Evolutionary conservation across 2,329 filamentous ascomycete species (phyloP).

Genomic region (Claviceps sorghi): DNA sequence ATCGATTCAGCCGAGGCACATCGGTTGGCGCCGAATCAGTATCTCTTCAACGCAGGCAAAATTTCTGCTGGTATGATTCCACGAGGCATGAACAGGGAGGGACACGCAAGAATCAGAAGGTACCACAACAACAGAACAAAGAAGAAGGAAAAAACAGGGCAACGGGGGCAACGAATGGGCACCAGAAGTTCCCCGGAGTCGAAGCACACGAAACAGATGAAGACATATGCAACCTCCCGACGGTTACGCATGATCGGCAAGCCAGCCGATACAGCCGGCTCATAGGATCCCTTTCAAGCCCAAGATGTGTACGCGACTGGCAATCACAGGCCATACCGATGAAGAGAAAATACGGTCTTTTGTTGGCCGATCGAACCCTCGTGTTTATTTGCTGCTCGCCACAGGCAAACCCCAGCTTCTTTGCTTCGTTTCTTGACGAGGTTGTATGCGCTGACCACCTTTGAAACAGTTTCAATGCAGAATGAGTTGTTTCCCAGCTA

Average conservation of each 20-base stretch:
- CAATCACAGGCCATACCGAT: not conserved
- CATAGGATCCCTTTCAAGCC: not conserved
- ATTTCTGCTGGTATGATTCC: no score
- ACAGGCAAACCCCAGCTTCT: not conserved
- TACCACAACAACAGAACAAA: no score
- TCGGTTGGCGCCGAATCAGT: no score
- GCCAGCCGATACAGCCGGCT: no score
- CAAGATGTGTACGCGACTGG: no score
- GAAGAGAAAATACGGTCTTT: not conserved
- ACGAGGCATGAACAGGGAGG: no score
- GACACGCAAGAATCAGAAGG: not conserved
- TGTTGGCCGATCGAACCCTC: not conserved
- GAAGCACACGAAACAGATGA: not conserved
- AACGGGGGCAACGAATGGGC: not conserved
- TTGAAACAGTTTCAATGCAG: not conserved
- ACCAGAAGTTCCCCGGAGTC: not conserved
- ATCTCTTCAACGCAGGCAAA: no score
- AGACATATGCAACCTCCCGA: not conserved
- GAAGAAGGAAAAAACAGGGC: not conserved
- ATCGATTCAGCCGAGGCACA: no score
- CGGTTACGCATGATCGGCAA: not conserved
- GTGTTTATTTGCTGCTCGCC: not conserved
- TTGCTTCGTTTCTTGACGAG: not conserved
- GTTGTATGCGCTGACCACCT: not conserved
- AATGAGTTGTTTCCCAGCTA: not conserved